A percentile compares a stretch with the other conserved stretches of the same genome.
Evolutionary conservation across 495 filamentous ascomycete genomes (phyloP).

Genomic region (Xylaria intraflava): DNA sequence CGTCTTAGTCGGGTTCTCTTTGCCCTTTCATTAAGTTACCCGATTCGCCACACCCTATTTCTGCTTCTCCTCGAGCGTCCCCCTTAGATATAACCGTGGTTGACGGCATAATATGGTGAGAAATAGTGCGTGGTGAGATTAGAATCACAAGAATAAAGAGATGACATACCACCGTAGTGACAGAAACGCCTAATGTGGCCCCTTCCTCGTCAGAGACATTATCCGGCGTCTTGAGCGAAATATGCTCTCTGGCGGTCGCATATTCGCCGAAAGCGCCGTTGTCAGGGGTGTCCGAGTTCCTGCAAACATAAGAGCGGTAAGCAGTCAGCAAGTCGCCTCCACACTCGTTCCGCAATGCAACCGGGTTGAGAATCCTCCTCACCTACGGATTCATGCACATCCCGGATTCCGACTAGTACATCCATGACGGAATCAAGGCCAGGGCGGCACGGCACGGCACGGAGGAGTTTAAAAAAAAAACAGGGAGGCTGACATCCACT

Average conservation of each 20-base stretch:
- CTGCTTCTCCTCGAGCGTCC: too few species aligned
- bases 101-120: not conserved
- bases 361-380: too few species aligned
- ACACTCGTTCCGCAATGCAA: too few species aligned
- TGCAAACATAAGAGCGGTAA: too few species aligned
- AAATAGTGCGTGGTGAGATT: not conserved
- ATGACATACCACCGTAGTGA: conserved; percentile 37
- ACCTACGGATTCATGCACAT: too few species aligned
- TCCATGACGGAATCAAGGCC: too few species aligned
- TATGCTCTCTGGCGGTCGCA: conserved; percentile 17
- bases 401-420: too few species aligned
- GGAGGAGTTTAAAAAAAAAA: too few species aligned
- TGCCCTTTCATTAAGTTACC: too few species aligned
- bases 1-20: not conserved
- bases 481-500: conserved; percentile 3
- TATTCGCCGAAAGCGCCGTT: conserved; percentile 38
- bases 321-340: not conserved
- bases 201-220: conserved; percentile 36
- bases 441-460: too few species aligned
- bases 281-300: conserved; percentile 5
- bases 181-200: conserved; percentile 42
- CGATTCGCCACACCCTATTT: too few species aligned
- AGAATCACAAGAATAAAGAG: not conserved
- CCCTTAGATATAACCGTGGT: too few species aligned
- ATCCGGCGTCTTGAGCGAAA: conserved; percentile 30